Percentiles rank a stretch among this genome's conserved stretches.
Conservation (phyloP, 202 grass and related monocot genomes). For the Cymbopogon flexuosus region DNA sequence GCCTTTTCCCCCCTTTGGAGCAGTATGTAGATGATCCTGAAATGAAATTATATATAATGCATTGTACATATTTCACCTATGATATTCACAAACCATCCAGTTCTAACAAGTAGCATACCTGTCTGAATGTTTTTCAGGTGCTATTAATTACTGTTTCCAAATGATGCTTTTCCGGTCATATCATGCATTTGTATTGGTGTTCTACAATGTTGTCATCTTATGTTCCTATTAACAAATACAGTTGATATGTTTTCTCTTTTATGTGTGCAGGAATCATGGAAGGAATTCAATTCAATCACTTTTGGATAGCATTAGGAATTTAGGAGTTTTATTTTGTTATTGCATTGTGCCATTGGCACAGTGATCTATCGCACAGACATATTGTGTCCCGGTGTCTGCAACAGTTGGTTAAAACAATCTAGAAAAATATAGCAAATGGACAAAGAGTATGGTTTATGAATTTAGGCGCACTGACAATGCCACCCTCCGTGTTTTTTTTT, state of each 20-base stretch:
- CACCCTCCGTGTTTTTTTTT: not conserved
- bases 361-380: not conserved
- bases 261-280: constrained; percentile 47
- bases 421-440: not conserved
- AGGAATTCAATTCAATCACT: constrained; percentile 53
- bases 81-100: not conserved
- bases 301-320: constrained; percentile 40
- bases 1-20: not conserved
- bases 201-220: not conserved
- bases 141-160: not conserved
- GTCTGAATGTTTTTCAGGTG: constrained; percentile 2
- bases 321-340: not conserved
- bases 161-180: not conserved
- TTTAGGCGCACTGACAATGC: not conserved
- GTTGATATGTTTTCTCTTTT: not conserved
- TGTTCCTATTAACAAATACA: not conserved
- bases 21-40: not conserved
- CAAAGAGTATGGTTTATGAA: not conserved
- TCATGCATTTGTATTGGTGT: constrained; percentile 4
- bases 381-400: not conserved
- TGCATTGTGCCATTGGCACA: not conserved
- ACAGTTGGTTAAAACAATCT: not conserved
- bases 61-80: not conserved
- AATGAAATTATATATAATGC: not conserved
- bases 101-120: constrained; percentile 9